A percentile compares a stretch with the other conserved stretches of the same genome.
Evolutionary conservation across 768 basidiomycete species (phyloP).

Genomic region (Mycena galericulata): DNA sequence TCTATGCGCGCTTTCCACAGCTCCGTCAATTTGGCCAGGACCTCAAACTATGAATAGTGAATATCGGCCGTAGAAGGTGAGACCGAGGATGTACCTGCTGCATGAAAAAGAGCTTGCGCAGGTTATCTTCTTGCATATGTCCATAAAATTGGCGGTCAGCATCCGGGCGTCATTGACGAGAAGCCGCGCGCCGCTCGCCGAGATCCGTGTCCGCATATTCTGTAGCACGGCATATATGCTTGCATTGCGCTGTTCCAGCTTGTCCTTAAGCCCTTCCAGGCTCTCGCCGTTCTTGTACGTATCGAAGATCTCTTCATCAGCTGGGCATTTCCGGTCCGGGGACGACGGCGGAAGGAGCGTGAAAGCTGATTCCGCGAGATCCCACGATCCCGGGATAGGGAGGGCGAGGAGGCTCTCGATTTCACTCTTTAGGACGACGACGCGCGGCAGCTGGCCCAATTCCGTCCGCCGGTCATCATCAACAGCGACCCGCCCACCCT

Average conservation of each 20-base stretch:
- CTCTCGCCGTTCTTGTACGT: slow-evolving; percentile 41
- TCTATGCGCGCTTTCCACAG: slow-evolving; percentile 63
- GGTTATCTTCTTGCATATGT: slow-evolving; percentile 56
- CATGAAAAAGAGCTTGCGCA: slow-evolving; percentile 67
- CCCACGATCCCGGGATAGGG: slow-evolving; percentile 63
- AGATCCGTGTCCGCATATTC: slow-evolving; percentile 46
- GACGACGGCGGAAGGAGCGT: slow-evolving; percentile 40
- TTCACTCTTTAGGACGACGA: slow-evolving; percentile 59
- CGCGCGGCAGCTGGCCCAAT: slow-evolving; percentile 57
- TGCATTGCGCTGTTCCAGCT: slow-evolving; percentile 49
- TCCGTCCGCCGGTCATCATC: slow-evolving; percentile 47
- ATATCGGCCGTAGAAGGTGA: background rate
- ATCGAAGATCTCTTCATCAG: slow-evolving; percentile 54
- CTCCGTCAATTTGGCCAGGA: slow-evolving; percentile 57
- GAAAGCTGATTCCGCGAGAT: slow-evolving; percentile 54
- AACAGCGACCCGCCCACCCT: slow-evolving; percentile 34
- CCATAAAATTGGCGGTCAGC: slow-evolving; percentile 57
- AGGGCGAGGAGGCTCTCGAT: slow-evolving; percentile 58
- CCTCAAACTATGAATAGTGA: slow-evolving; percentile 55
- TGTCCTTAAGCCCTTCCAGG: slow-evolving; percentile 36
- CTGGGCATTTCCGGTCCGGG: slow-evolving; percentile 43
- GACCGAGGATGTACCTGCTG: slow-evolving; percentile 53
- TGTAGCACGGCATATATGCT: slow-evolving; percentile 50
- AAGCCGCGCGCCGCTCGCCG: slow-evolving; percentile 41
- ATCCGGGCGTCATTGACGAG: slow-evolving; percentile 58